Base-by-base conservation (phyloP, 768 basidiomycete genomes). In the Nevesoporus exiguus region DNA sequence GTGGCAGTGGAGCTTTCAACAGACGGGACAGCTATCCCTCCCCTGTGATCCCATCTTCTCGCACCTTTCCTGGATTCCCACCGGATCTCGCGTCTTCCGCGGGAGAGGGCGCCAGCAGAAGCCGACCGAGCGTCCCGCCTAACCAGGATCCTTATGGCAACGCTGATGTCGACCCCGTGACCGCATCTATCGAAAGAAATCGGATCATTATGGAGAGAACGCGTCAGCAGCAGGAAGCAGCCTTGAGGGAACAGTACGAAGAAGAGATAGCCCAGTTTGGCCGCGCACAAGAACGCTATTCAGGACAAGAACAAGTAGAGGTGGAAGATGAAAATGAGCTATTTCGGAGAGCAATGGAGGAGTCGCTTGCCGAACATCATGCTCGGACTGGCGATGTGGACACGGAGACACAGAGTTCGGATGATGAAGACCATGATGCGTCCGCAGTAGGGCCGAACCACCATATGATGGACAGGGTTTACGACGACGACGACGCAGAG, bases 401-500 rank as follows among this genome's bases (percentile, higher is more conserved):
- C n/a, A 36, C 33, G 22, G 59, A 54, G 27, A 49, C 43, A 3
- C 46, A 56, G 8, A 66, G 61, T n/a, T 49, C 56, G 19, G 70
- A 65, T 27, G 66, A 67, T 30, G 64, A 68, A 5, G 66, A 67
- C 3, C 43, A 61, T 17, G 45, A 41, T 36, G 4, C 43, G 25
- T 56, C 52, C 14, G 33, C 49, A 31, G 37, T 33, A 14, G 46
- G 43, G 48, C 39, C 48, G 24, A 45, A 29, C 30, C 39, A 34
- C 40, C 57, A 39, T 49, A 31, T 44, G 43, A 46, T 55, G 45
- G 55, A 77, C 47, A 73, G 83, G 43, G 80, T 85, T 36, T 85
- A 90, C 60, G 93, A 94, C 57, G 93, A 95, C 58, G 93, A 94
- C 47, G 93, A 96, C 61, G 83, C 81, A 22, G 86, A 90, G 61